Evolutionary conservation across 108 stramenopile genomes (phyloP), one percentile per base, ranked within the genome.

Genomic region (Seminavis robusta): DNA sequence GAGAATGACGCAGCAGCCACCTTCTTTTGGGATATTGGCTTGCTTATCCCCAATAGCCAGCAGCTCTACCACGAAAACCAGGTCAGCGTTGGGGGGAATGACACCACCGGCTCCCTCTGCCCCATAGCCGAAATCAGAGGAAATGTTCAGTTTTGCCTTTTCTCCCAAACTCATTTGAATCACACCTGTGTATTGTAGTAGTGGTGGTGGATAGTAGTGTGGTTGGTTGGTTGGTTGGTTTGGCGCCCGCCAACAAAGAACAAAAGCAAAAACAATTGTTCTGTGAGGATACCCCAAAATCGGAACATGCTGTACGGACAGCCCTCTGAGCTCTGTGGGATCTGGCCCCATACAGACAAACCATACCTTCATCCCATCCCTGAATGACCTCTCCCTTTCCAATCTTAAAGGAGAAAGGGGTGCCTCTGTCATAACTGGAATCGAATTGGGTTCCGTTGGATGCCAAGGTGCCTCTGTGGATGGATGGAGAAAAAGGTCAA

Each of bases 81-180:
- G 70, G 69, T 88, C 84, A 15, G 86, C 84, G 56, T 92, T 86
- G 44, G 90, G 90, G 13, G 97, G 97, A 45, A 97, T 95, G 3
- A 92, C 83, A 10, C 87, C 87, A 1, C 85, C 81, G 0, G 89
- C 90, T 19, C 93, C 93, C 17, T 69, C 56, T 23, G 59, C 61
- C 32, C 97, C 97, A 54, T 97, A 97, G 23, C 86, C 97, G 53
- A 71, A 89, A 54, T 92, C 90, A 16, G 67, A 54, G 3, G 94
- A 74, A 40, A 97, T 93, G 3, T 70, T 47, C 5, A 97, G 71
- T 33, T 68, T 64, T 0, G 92, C 86, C 59, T 86, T 84, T 66
- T 94, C 95, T 9, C 91, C 91, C 17, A 89, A 36, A 5, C 32
- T 41, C 84, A 92, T 81, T 39, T 65, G 24, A 42, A 70, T 47